Percentiles rank a stretch among this genome's conserved stretches.
phyloP scores from a whole-genome alignment of 495 filamentous ascomycete genomes.

The Hyaloscypha bicolor region DNA sequence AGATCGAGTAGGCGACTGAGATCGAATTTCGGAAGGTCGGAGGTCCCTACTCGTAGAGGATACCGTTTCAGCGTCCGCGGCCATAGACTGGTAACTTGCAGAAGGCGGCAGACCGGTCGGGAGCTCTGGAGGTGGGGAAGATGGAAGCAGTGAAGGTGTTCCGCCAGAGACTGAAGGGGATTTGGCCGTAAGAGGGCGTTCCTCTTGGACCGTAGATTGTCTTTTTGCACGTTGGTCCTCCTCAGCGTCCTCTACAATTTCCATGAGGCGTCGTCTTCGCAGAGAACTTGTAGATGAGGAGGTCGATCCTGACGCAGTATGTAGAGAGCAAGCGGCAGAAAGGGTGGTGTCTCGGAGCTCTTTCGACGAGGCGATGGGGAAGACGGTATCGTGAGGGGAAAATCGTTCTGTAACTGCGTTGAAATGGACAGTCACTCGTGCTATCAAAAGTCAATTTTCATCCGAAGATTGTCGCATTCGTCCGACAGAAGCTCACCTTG shows the following conservation, averaged over 20 bases:
- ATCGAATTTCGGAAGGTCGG: neutral
- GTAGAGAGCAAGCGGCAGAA: slow-evolving; percentile 84
- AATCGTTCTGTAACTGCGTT: slow-evolving; percentile 83
- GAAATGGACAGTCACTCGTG: slow-evolving; percentile 93
- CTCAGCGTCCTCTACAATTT: slow-evolving; percentile 85
- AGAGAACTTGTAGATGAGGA: slow-evolving; percentile 84
- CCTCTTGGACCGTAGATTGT: slow-evolving; percentile 40
- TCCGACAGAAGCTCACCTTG: slow-evolving; percentile 64
- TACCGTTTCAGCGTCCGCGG: slow-evolving; percentile 25
- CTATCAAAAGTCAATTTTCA: slow-evolving; percentile 47
- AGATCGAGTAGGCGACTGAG: slow-evolving; percentile 27
- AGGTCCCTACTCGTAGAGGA: slow-evolving; percentile 8
- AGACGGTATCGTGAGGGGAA: slow-evolving; percentile 81
- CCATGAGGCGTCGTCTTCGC: slow-evolving; percentile 74
- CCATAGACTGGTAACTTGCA: slow-evolving; percentile 7
- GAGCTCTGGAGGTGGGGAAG: neutral
- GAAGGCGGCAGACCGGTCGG: slow-evolving; percentile 2
- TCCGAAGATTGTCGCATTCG: neutral
- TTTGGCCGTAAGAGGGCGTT: slow-evolving; percentile 32
- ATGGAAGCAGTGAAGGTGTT: slow-evolving; percentile 7
- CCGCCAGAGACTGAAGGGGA: slow-evolving; percentile 25
- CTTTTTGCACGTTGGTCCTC: slow-evolving; percentile 54
- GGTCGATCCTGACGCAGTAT: slow-evolving; percentile 84
- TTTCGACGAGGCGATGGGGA: slow-evolving; percentile 69
- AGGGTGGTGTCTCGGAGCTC: slow-evolving; percentile 87